phyloP scores from a whole-genome alignment of 1,284 basidiomycete genomes.

The Puccinia novopanici region DNA sequence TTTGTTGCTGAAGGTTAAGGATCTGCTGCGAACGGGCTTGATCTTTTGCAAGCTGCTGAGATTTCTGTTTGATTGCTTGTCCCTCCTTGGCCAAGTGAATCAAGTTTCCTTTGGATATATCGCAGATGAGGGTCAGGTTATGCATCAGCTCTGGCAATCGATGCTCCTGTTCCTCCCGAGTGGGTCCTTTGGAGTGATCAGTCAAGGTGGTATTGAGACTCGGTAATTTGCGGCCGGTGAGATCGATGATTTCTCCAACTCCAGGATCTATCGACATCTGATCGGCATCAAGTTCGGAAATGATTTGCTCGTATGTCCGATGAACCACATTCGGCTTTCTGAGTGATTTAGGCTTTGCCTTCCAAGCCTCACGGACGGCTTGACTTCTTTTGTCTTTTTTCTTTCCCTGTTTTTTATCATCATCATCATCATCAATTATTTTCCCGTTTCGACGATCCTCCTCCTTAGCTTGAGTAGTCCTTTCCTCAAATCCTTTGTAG shows the following conservation, averaged over 20 bases:
- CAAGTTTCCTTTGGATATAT: constrained; percentile 77
- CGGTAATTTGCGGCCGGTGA: constrained; percentile 80
- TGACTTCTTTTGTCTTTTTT: constrained; percentile 43
- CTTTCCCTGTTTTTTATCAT: constrained; percentile 51
- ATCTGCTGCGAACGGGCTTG: constrained; percentile 69
- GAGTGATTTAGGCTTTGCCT: constrained; percentile 67
- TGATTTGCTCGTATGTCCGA: constrained; percentile 91
- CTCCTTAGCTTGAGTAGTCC: constrained; percentile 80
- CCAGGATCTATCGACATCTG: constrained; percentile 62
- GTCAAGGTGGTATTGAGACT: constrained; percentile 73
- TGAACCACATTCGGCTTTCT: constrained; percentile 78
- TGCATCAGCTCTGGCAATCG: constrained; percentile 88
- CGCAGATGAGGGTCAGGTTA: constrained; percentile 83
- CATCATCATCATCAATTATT: constrained; percentile 54
- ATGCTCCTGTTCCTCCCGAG: constrained; percentile 38
- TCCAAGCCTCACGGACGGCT: constrained; percentile 55
- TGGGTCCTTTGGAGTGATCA: constrained; percentile 64
- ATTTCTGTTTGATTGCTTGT: constrained; percentile 74
- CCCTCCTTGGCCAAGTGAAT: constrained; percentile 87
- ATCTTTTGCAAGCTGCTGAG: constrained; percentile 73
- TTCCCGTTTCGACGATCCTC: constrained; percentile 66
- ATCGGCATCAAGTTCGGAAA: constrained; percentile 69
- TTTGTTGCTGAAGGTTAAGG: constrained; percentile 61
- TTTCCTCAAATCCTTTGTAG: constrained; percentile 79
- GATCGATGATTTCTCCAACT: constrained; percentile 84